These are phyloP conservation scores for Aspergillus sp. DNA, from an alignment of 2,329 filamentous ascomycete genomes.

Conservation along the genomic window DNA sequence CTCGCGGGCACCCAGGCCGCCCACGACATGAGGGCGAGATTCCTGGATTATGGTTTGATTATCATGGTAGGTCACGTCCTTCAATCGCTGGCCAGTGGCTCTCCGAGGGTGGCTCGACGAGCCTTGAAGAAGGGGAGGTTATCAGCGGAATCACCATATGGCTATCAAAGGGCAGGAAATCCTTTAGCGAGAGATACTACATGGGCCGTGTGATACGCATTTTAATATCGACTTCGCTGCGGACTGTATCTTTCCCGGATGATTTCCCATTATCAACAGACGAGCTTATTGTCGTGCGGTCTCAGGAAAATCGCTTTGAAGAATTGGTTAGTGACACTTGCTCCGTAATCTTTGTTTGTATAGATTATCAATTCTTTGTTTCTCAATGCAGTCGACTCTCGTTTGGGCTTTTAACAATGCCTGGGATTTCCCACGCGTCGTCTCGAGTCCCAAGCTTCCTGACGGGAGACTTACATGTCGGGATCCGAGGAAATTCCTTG, in stretches of 20 bases:
- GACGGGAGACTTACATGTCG: background rate
- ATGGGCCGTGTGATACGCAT: conserved; percentile 6
- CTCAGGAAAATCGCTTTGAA: background rate
- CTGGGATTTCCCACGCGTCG: conserved; percentile 5
- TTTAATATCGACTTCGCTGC: conserved; percentile 1
- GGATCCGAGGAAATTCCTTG: background rate
- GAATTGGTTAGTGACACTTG: background rate
- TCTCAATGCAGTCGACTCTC: background rate
- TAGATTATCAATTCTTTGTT: background rate
- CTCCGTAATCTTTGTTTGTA: background rate
- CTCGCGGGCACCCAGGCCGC: background rate
- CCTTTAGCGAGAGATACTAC: background rate
- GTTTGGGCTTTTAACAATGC: conserved; percentile 6
- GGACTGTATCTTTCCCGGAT: background rate
- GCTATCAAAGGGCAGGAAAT: background rate
- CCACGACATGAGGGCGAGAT: conserved; percentile 1
- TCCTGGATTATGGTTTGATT: conserved; percentile 12
- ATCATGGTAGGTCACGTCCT: background rate
- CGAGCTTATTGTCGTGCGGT: background rate
- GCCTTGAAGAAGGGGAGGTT: background rate
- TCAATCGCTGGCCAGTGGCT: conserved; percentile 11
- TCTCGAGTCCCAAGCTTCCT: background rate
- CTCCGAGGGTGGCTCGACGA: background rate
- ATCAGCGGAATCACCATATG: conserved; percentile 2
- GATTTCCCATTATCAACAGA: background rate